These are phyloP conservation scores for Kwoniella dendrophila DNA, from an alignment of 768 basidiomycete genomes.

Conservation along the genomic window DNA sequence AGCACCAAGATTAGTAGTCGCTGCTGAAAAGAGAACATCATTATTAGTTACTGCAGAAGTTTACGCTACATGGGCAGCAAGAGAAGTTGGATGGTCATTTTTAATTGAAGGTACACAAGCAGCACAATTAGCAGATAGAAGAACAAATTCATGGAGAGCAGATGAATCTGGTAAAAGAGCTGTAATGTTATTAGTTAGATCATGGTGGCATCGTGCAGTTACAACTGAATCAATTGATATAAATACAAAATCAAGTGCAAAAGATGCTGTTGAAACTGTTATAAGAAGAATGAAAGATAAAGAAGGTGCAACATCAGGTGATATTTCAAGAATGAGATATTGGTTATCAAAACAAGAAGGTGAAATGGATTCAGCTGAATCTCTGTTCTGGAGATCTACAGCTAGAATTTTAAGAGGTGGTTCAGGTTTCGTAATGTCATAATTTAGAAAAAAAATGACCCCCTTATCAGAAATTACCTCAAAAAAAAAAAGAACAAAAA, in stretches of 20 bases:
- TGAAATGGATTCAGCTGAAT: conserved; percentile 52
- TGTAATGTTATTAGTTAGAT: conserved; percentile 50
- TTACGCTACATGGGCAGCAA: conserved; percentile 55
- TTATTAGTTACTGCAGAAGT: conserved; percentile 54
- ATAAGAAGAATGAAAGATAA: conserved; percentile 48
- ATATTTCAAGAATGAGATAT: conserved; percentile 49
- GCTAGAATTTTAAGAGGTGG: conserved; percentile 48
- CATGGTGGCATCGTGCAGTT: conserved; percentile 54
- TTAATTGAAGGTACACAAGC: conserved; percentile 52
- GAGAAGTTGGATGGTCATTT: conserved; percentile 56
- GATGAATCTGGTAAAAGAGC: conserved; percentile 51
- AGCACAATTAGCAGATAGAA: conserved; percentile 40
- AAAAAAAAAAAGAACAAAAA: too few relatives aligned
- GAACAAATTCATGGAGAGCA: conserved; percentile 48
- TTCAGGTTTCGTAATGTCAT: conserved; percentile 47
- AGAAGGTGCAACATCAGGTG: conserved; percentile 48
- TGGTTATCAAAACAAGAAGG: conserved; percentile 46
- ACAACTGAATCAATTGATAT: conserved; percentile 48
- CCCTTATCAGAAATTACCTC: too few relatives aligned
- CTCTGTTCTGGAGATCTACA: conserved; percentile 52
- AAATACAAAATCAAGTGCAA: conserved; percentile 50
- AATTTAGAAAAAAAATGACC: too few relatives aligned
- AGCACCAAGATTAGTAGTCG: conserved; percentile 40
- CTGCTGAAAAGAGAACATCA: conserved; percentile 45
- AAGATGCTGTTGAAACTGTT: conserved; percentile 52